Conservation (phyloP, 169 alveolate genomes). For the Plasmodium chabaudi region DNA sequence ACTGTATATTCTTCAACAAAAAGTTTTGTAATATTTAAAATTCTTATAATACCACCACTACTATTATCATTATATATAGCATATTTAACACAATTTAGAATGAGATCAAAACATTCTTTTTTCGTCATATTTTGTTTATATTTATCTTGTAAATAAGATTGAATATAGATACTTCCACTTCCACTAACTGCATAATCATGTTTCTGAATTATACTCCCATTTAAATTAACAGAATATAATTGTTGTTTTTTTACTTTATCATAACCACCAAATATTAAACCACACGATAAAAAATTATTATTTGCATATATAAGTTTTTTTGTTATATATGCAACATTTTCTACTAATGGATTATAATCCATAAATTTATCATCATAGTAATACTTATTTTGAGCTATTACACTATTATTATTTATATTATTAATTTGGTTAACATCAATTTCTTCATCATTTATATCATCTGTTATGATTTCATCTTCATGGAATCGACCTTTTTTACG, state of each 20-base stretch:
- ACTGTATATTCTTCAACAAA: constrained; percentile 79
- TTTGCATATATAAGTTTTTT: constrained; percentile 88
- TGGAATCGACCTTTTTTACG: constrained; percentile 81
- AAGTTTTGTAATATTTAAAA: constrained; percentile 74
- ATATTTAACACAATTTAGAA: constrained; percentile 86
- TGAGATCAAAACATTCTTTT: constrained; percentile 89
- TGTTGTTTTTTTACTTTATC: constrained; percentile 89
- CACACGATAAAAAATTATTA: constrained; percentile 89
- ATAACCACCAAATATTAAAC: constrained; percentile 93
- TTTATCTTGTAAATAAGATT: constrained; percentile 90
- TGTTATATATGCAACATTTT: constrained; percentile 86
- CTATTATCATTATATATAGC: constrained; percentile 93
- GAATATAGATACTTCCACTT: constrained; percentile 93
- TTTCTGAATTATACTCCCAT: constrained; percentile 90
- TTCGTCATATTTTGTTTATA: constrained; percentile 89
- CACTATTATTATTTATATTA: constrained; percentile 5
- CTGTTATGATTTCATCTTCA: constrained; percentile 82
- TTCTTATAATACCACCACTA: constrained; percentile 94
- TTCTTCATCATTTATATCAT: constrained; percentile 72
- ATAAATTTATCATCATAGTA: constrained; percentile 70
- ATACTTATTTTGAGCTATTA: constrained; percentile 56
- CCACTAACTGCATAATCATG: constrained; percentile 92
- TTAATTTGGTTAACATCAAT: constrained; percentile 37
- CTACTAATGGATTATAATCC: constrained; percentile 79
- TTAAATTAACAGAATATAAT: constrained; percentile 91